Evolutionary conservation across 1,284 basidiomycete species (phyloP), one percentile per base, ranked within the genome.

Genomic region (Ustilago crameri): DNA sequence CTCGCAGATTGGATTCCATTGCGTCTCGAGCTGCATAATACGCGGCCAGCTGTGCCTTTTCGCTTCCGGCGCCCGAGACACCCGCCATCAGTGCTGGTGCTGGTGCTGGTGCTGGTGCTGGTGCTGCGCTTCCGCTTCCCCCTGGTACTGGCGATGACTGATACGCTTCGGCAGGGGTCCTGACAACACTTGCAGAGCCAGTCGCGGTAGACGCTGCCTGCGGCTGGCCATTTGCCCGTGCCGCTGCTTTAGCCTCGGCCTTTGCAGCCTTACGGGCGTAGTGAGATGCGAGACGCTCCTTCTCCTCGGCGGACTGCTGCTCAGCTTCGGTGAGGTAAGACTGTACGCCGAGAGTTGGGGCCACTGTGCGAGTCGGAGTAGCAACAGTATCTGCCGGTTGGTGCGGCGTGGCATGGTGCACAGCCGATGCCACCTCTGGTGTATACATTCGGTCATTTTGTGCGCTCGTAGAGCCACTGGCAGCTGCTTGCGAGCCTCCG

Each of bases 21-120:
- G 65, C 64, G 40, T 74, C 66, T 17, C 55, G 47, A 3, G 70
- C 70, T 14, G 65, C 70, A 24, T 74, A 74, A 41, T 74, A 74
- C 9, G 70, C 70, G 1, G 65, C 67, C 27, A 74, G 27, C 34
- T 74, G 70, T 2, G 66, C 70, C 23, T 74, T 74, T 35, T 74
- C 70, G 34, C 65, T 56, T 18, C 26, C 66, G 7, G 35, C 35
- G 35, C 35, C 17, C 47, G 10, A 22, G 8, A 17, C 26, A 18
- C 24, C 44, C 12, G 15, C 18, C 24, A 14, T 14, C 17, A 12
- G 44, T 26, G 42, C 17, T 18, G 32, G 7, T 17, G 43, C 32
- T 17, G 4, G n/a, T n/a, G n/a, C n/a, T n/a, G n/a, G n/a, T n/a
- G 24, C 24, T 30, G 23, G 44, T 26, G 42, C 17, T 18, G 32